A percentile compares a stretch with the other conserved stretches of the same genome.
Evolutionary conservation across 2,329 filamentous ascomycete species (phyloP).

Genomic region (Onygenales sp.): DNA sequence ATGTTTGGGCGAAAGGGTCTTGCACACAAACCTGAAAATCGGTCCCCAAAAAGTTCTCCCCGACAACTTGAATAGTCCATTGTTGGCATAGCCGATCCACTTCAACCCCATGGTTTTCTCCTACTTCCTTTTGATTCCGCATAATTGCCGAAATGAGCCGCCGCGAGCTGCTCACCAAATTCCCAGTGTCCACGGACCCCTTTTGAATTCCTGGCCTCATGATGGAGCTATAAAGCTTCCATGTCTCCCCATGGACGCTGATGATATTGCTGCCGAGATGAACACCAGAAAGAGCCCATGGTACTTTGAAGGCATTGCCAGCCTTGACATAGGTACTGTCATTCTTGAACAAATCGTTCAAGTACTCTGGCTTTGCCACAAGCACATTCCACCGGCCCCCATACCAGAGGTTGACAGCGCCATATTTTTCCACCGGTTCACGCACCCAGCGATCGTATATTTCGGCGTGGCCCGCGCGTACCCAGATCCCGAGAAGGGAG

Average conservation of each 20-base stretch:
- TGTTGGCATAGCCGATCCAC: conserved; percentile 17
- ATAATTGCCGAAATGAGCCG: conserved; percentile 17
- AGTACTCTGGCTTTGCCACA: conserved; percentile 34
- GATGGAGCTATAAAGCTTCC: conserved; percentile 27
- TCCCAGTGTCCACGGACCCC: conserved; percentile 15
- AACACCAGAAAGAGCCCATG: conserved; percentile 27
- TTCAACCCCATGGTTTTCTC: conserved; percentile 7
- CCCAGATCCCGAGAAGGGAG: not conserved
- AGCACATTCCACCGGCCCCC: conserved; percentile 42
- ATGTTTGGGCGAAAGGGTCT: not conserved
- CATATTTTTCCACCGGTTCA: conserved; percentile 15
- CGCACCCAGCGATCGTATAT: conserved; percentile 2
- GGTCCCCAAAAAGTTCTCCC: conserved; percentile 17
- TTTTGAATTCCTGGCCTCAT: conserved; percentile 29
- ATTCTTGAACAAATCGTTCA: conserved; percentile 31
- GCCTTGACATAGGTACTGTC: conserved; percentile 26
- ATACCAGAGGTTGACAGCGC: conserved; percentile 42
- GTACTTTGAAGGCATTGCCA: conserved; percentile 36
- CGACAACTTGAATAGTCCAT: conserved; percentile 20
- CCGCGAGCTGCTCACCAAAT: conserved; percentile 16
- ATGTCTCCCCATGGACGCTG: conserved; percentile 27
- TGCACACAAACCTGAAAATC: conserved; percentile 15
- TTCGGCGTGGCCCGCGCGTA: not conserved
- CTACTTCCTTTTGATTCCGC: conserved; percentile 9
- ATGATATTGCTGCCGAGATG: conserved; percentile 35